These are phyloP conservation scores for Paramecium tetraurelia DNA, from an alignment of 73 alveolate genomes.

Conservation along the genomic window DNA sequence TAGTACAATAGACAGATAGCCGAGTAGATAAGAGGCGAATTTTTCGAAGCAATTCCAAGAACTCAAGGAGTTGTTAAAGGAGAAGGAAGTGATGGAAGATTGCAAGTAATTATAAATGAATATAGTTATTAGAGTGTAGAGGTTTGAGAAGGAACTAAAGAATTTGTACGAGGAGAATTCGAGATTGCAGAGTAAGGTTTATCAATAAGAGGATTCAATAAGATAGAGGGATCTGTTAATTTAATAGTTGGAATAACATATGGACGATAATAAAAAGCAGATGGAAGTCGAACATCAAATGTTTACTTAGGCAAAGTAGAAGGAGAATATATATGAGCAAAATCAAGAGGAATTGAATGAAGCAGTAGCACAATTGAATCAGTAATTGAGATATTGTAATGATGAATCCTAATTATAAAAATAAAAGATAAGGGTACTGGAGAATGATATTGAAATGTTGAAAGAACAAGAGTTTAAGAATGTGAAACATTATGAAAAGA, in stretches of 20 bases:
- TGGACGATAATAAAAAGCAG: slow-evolving; percentile 28
- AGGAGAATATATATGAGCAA: slow-evolving; percentile 10
- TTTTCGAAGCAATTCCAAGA: not conserved
- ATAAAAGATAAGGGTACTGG: not conserved
- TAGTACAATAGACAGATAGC: not conserved
- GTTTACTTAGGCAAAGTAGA: not conserved
- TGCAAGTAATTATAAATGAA: not conserved
- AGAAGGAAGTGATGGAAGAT: slow-evolving; percentile 10
- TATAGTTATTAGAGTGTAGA: not conserved
- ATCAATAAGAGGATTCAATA: not conserved
- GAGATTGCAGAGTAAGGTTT: not conserved
- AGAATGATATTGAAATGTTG: not conserved
- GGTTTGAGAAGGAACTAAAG: not conserved
- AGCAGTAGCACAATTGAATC: slow-evolving; percentile 4
- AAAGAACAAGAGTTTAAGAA: not conserved
- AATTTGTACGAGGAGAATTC: not conserved
- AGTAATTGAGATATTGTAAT: slow-evolving; percentile 21
- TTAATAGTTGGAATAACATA: not conserved
- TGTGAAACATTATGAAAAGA: slow-evolving; percentile 41
- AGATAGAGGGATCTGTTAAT: slow-evolving; percentile 22
- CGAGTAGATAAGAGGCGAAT: not conserved
- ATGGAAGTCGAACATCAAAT: not conserved
- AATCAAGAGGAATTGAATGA: slow-evolving; percentile 37
- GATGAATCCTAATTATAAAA: not conserved
- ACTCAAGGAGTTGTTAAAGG: slow-evolving; percentile 3